Evolutionary conservation across 129 eudicot species (phyloP).

Genomic region (Arctium minus): DNA sequence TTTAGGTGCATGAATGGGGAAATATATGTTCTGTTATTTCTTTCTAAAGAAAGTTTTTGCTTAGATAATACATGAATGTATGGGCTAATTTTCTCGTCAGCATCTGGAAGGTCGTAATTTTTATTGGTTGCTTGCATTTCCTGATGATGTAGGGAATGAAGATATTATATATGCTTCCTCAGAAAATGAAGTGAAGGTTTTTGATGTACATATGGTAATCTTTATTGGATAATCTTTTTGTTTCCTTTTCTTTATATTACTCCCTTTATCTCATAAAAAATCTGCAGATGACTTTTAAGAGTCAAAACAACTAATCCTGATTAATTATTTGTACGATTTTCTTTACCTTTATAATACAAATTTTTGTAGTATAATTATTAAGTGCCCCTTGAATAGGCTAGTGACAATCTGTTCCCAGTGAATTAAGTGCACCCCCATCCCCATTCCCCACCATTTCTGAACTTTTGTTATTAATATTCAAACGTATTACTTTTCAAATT

Average conservation of each 20-base stretch:
- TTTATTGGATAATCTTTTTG: not conserved
- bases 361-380: no score
- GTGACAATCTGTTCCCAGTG: no score
- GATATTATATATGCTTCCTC: slow-evolving; percentile 64
- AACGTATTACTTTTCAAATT: no score
- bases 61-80: not conserved
- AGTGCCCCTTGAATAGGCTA: no score
- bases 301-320: not conserved
- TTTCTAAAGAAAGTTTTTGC: not conserved
- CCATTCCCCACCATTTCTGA: no score
- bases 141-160: slow-evolving; percentile 64
- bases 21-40: not conserved
- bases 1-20: not conserved
- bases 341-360: not conserved
- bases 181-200: slow-evolving; percentile 73
- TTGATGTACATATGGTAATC: slow-evolving; percentile 79
- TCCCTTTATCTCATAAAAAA: not conserved
- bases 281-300: not conserved
- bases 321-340: no score
- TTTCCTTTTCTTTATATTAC: not conserved
- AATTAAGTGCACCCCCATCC: no score
- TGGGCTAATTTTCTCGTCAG: not conserved
- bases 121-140: not conserved
- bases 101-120: not conserved
- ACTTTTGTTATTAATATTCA: no score